A percentile compares a stretch with the other conserved stretches of the same genome.
Evolutionary conservation across 179 eudicot species (phyloP).

Genomic region (Beta corolliflora): DNA sequence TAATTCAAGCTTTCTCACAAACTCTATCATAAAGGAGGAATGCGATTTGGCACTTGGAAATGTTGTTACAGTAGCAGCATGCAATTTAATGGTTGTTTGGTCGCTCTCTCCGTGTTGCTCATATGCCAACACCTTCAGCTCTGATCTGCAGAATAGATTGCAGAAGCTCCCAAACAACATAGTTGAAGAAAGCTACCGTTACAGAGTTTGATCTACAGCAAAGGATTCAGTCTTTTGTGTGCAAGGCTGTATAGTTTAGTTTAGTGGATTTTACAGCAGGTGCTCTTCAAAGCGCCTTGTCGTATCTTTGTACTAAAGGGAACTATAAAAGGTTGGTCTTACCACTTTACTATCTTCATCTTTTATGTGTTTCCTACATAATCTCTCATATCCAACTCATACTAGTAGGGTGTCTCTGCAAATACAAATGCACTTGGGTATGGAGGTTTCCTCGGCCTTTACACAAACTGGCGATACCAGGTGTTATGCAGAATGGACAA

Average conservation of each 20-base stretch:
- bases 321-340: constrained; percentile 66
- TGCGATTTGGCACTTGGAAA: constrained; percentile 89
- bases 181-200: constrained; percentile 74
- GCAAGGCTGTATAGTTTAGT: constrained; percentile 76
- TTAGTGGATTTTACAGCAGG: constrained; percentile 76
- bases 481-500: constrained; percentile 69
- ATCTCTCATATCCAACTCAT: background rate
- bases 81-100: constrained; percentile 85
- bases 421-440: constrained; percentile 76
- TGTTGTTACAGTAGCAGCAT: constrained; percentile 73
- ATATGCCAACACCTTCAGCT: constrained; percentile 67
- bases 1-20: too few species aligned
- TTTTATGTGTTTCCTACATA: background rate
- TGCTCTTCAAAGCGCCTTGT: constrained; percentile 68
- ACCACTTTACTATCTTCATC: background rate
- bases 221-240: constrained; percentile 72
- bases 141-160: constrained; percentile 72
- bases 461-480: constrained; percentile 79
- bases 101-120: constrained; percentile 90
- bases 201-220: constrained; percentile 71
- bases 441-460: constrained; percentile 78
- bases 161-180: constrained; percentile 87
- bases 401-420: constrained; percentile 60
- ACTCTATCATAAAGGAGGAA: constrained; percentile 74
- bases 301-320: constrained; percentile 58